Evolutionary conservation across 495 filamentous ascomycete species (phyloP), one percentile per base, ranked within the genome.

Genomic region (Xylaria palmicola): DNA sequence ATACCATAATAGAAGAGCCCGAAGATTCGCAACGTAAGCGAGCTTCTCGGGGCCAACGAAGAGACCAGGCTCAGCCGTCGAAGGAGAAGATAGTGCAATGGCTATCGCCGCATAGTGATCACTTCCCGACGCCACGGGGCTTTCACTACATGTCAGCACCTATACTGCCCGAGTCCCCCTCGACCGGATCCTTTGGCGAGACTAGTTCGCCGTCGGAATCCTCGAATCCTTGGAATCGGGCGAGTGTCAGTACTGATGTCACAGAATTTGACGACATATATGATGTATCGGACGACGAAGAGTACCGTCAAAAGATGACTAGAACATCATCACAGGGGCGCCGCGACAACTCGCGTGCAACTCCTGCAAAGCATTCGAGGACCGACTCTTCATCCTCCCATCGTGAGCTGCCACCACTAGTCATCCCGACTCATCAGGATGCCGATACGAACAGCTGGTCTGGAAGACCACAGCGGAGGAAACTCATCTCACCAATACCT

Each of bases 201-300:
- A 82, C 75, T 66, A 65, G 62, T 49, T 83, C 82, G 6, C 74
- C 79, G 17, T 81, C 83, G 4, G 75, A 77, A 49, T 81, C 80
- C 4, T 77, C 79, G 15, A 76, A 79, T 58, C 79, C 78, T 29
- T 85, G 80, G 79, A 83, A 78, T 60, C 76, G 77, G 51, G 69
- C 80, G 37, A 85, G 81, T 62, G 78, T 78, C 44, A 77, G 78
- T 57, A 84, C 81, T 45, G 78, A 83, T 49, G 80, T 74, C 41
- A 85, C 81, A 63, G 86, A 89, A 32, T 93, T 92, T 69, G 91
- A 94, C 68, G 91, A 94, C 60, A 74, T 97, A 20, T 95, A 96
- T 66, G 91, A 96, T 71, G 81, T 90, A 32, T 90, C 89, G 7
- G 85, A 89, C 54, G 91, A 95, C 44, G 77, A 79, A 52, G 61